Evolutionary conservation across 306 rosid species (phyloP).

Genomic region (Vigna nakashimae): DNA sequence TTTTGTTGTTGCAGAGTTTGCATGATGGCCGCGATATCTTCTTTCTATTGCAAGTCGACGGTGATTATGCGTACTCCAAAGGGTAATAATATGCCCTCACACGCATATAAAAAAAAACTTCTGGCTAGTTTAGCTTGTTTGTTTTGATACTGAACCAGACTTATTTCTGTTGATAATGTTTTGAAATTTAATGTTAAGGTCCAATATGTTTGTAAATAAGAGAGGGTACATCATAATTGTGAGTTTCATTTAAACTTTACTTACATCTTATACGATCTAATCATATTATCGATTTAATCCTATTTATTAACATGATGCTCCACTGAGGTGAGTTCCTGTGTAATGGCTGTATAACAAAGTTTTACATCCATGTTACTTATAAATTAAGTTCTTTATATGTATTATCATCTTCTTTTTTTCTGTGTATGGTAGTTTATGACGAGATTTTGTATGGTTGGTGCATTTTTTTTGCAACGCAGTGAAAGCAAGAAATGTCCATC

Average conservation of each 20-base stretch:
- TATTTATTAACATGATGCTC: not conserved
- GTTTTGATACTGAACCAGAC: not conserved
- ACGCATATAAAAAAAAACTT: not conserved
- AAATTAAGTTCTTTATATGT: not conserved
- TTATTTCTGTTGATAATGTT: constrained; percentile 12
- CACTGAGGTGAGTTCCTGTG: not conserved
- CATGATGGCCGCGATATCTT: constrained; percentile 89
- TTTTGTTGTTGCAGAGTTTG: constrained; percentile 57
- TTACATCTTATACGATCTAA: not conserved
- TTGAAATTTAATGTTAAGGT: not conserved
- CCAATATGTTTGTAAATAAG: constrained; percentile 25
- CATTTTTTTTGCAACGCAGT: constrained; percentile 55
- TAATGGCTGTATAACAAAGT: not conserved
- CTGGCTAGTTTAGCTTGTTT: not conserved
- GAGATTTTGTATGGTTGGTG: constrained; percentile 40
- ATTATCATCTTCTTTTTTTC: not conserved
- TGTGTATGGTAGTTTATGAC: constrained; percentile 6
- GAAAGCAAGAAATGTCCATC: constrained; percentile 81
- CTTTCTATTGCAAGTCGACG: constrained; percentile 84
- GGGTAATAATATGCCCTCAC: constrained; percentile 56
- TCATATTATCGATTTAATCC: not conserved
- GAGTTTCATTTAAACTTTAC: not conserved
- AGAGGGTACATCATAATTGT: not conserved
- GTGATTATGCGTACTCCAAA: constrained; percentile 73
- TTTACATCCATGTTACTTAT: not conserved